Percentiles rank a stretch among this genome's conserved stretches.
Conservation (phyloP, 148 eudicot genomes). For the Dianthus caryophyllus region DNA sequence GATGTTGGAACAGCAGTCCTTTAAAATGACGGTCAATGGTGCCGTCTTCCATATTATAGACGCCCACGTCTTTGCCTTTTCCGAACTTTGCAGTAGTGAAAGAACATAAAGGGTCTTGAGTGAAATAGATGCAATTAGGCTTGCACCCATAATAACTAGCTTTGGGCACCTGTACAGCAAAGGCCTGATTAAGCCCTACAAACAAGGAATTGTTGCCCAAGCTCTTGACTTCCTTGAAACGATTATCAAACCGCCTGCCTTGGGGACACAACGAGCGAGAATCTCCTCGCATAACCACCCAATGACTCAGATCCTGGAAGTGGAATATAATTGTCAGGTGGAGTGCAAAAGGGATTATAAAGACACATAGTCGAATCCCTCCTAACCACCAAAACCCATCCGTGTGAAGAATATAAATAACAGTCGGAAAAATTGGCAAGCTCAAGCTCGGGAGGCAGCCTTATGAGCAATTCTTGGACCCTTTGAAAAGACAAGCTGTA, state of each 20-base stretch:
- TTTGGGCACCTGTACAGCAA: too few relatives aligned
- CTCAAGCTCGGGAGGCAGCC: neutral
- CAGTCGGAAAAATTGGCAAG: neutral
- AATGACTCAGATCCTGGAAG: neutral
- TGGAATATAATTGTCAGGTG: neutral
- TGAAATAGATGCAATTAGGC: too few relatives aligned
- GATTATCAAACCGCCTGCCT: neutral
- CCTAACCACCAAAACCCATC: neutral
- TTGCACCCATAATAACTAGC: too few relatives aligned
- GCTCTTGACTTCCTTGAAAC: neutral
- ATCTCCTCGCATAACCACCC: neutral
- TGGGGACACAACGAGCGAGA: neutral
- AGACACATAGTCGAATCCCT: neutral
- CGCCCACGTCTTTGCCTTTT: too few relatives aligned
- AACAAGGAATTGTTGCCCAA: neutral
- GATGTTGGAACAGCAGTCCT: too few relatives aligned
- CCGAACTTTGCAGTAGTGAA: too few relatives aligned
- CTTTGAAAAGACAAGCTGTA: conserved; percentile 5
- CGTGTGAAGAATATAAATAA: neutral
- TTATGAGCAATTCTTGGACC: neutral
- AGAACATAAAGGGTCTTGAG: too few relatives aligned
- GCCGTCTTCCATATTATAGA: too few relatives aligned
- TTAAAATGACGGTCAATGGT: too few relatives aligned
- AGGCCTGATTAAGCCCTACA: too few relatives aligned
- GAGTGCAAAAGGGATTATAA: neutral